Evolutionary conservation across 805 yeast genomes (phyloP), one percentile per base, ranked within the genome.

Genomic region (Candida jianshihensis): DNA sequence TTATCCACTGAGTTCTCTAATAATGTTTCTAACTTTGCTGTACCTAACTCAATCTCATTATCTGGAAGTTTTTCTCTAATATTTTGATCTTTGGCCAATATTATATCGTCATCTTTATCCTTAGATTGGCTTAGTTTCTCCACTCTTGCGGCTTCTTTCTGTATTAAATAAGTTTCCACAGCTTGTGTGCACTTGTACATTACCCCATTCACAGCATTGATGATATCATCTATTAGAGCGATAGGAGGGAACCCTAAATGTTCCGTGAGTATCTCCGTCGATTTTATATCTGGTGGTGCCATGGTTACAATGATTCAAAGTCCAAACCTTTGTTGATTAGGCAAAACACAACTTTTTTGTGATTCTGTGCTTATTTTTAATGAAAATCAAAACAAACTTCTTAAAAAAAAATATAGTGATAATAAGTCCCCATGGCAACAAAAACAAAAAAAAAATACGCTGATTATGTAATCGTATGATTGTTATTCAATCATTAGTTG

Each of bases 221-320:
- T 85, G 11, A 89, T 80, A 50, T 86, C 95, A 49, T 89, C 97
- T 6, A 89, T 71, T 12, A 88, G 61, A 1, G 89, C 74, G 9
- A 87, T 71, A 0, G 96, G 95, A 7, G 92, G 83, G 50, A 73
- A 85, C 25, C 85, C 95, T 25, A 89, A 62, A 54, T 88, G 96
- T 59, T 88, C 96, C 1, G 95, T 83, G 34, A 89, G 65, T 14
- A 87, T 48, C 30, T 72, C 67, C 8, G 73, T 69, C 1, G 73
- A 35, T 10, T 44, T 39, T 2, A 20, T 25, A 15, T 39, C 44
- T 5, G 52, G 49, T 4, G 44, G 36, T 3, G 46, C 30, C 52
- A 48, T 48, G n/a, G n/a, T n/a, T n/a, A n/a, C n/a, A n/a, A n/a
- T n/a, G n/a, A n/a, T n/a, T n/a, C n/a, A n/a, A n/a, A n/a, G n/a